Base-by-base conservation (phyloP, 2,329 filamentous ascomycete species). In the Tolypocladium album region DNA sequence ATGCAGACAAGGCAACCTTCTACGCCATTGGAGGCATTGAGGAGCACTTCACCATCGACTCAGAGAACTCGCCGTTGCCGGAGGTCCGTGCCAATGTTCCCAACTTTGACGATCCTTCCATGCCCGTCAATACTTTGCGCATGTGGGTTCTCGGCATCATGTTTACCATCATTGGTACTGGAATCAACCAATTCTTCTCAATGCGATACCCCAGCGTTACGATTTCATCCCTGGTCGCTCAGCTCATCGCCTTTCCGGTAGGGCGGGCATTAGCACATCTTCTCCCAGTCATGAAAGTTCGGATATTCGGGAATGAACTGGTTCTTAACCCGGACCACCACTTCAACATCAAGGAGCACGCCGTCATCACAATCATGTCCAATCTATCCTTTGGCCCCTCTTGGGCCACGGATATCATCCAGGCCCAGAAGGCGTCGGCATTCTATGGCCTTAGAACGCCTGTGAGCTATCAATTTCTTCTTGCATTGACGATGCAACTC, bases 401-500 rank as follows among this genome's bases (percentile, higher is more conserved):
- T 2, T 60, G 56, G 40, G 56, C 55, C 27, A 57, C 58, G n/a
- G 58, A 60, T n/a, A 55, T 55, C 24, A 55, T 60, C 20, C 52
- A 53, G 24, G 58, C 58, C 20, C 43, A 57, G 22, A 43, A 50
- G 34, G 58, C 34, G 20, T 50, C 45, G 20, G 43, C 58, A 1
- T 60, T 60, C 24, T 60, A 52, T 17, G 56, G 56, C n/a, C 22
- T 80, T 63, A 72, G 74, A 4, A 76, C 81, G 22, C 77, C 82
- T 38, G 83, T 81, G 71, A 77, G 78, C 4, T 86, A 83, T 67
- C 79, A 85, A 65, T 70, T 85, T 2, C 72, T 85, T 27, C 75
- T 86, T 60, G 78, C 77, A 15, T 78, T 86, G 61, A 82, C 82
- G n/a, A 83, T 81, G 1, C 80, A 86, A 61, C 75, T 83, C 64